Base-by-base conservation (phyloP, 108 stramenopile genomes). In the Skeletonema grethae region DNA sequence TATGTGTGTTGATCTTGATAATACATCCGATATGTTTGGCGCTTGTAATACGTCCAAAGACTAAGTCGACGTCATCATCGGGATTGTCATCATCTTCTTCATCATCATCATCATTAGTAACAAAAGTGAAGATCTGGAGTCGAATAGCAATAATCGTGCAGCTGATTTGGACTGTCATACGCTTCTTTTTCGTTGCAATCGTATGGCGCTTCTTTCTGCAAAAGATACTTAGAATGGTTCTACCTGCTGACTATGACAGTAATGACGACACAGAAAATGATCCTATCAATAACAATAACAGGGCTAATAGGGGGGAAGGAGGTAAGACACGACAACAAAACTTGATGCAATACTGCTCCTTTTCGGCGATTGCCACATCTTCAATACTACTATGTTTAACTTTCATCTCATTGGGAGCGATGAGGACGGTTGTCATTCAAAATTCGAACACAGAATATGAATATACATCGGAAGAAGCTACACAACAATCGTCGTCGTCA, bases 391-490 rank as follows among this genome's bases (percentile, higher is more conserved):
- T 69, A 16, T 60, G 43, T 25, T 48, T 56, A 25, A 66, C 70
- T 15, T 70, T 61, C 43, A 22, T 28, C 30, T 45, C 41, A 2
- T 62, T 87, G 35, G 55, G 68, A 45, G 78, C 68, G 6, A 46
- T 90, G 28, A 81, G 83, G 55, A 59, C 81, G 12, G 32, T 80
- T 11, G 80, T 89, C 34, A 82, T 87, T 13, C 50, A 63, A 29
- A 62, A 56, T 20, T 22, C 63, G 18, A 31, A 61, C 5, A 16
- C 15, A 38, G 20, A 57, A 16, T 4, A 13, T 25, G 41, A 24
- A 20, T 22, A 43, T 61, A 59, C 15, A 32, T 29, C 29, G 6
- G 15, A 58, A 3, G 63, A 64, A 20, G 25, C 16, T 29, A 34
- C 18, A 71, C 58, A 16, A 72, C 59, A 8, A 34, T 36, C 20